Percentiles rank a stretch among this genome's conserved stretches.
Evolutionary conservation across 2,329 filamentous ascomycete species (phyloP).

Genomic region (Colletotrichum tanaceti): DNA sequence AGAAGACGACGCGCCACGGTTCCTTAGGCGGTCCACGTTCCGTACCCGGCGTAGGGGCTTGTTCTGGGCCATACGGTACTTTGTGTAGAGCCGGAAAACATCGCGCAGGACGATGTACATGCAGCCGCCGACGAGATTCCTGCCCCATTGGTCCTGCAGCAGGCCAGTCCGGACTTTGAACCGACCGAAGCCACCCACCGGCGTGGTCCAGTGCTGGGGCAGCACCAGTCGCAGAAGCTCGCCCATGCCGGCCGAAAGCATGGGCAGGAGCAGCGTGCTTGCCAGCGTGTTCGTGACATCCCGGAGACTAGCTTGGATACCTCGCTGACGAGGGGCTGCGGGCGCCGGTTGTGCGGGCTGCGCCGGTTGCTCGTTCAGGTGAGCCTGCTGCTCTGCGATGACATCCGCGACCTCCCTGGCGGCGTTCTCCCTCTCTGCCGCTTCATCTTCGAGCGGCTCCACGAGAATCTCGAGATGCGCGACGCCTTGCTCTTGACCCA

Average conservation of each 20-base stretch:
- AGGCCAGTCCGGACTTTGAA: conserved; percentile 66
- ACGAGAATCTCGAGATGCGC: conserved; percentile 42
- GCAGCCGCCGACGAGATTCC: conserved; percentile 89
- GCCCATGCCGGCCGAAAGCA: conserved; percentile 82
- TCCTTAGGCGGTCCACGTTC: conserved; percentile 63
- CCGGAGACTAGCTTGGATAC: conserved; percentile 53
- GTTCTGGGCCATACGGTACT: conserved; percentile 70
- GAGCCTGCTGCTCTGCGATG: background rate
- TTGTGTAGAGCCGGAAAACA: conserved; percentile 69
- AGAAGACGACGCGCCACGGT: conserved; percentile 29
- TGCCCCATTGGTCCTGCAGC: conserved; percentile 86
- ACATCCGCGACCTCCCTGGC: background rate
- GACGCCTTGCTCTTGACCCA: conserved; percentile 53
- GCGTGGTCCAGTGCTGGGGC: conserved; percentile 74
- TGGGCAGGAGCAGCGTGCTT: conserved; percentile 78
- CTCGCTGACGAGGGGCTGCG: conserved; percentile 42
- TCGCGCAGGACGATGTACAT: conserved; percentile 88
- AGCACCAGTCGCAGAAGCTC: conserved; percentile 76
- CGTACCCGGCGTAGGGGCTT: conserved; percentile 65
- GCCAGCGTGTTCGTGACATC: conserved; percentile 63
- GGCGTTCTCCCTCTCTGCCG: conserved; percentile 34
- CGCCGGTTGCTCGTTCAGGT: background rate
- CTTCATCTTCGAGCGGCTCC: conserved; percentile 50
- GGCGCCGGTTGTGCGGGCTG: conserved; percentile 40
- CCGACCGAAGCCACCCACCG: conserved; percentile 44